Evolutionary conservation across 2,329 filamentous ascomycete genomes (phyloP).

Genomic region (Fusarium bactridioides): DNA sequence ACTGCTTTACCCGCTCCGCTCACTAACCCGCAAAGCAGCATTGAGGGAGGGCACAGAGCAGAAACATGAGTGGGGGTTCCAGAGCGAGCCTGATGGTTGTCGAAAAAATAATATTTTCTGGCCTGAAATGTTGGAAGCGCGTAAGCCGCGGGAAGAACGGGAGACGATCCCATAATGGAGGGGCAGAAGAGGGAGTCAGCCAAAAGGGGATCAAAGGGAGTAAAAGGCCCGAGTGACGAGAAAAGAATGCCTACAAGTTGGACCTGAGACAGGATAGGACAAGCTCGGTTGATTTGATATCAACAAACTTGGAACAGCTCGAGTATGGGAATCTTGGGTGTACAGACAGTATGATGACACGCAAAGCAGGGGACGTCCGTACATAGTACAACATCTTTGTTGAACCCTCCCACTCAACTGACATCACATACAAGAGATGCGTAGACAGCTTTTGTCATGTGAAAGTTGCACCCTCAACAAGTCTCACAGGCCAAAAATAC

Average conservation of each 20-base stretch:
- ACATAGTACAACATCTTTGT: background rate
- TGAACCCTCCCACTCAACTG: conserved; percentile 4
- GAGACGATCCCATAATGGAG: conserved; percentile 14
- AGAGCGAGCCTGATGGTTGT: background rate
- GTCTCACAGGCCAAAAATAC: conserved; percentile 22
- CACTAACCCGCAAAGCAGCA: conserved; percentile 1
- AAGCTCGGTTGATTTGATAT: conserved; percentile 13
- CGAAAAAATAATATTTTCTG: background rate
- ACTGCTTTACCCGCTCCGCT: conserved; percentile 14
- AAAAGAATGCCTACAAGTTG: conserved; percentile 1
- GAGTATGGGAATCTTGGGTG: background rate
- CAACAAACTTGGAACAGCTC: conserved; percentile 22
- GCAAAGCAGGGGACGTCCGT: background rate
- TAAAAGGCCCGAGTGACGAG: conserved; percentile 23
- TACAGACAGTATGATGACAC: background rate
- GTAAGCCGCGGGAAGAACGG: conserved; percentile 25
- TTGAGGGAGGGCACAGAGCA: background rate
- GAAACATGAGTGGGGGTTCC: conserved; percentile 1
- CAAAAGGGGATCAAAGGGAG: background rate
- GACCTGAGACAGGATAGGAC: conserved; percentile 13
- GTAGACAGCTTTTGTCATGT: background rate
- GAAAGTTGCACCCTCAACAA: conserved; percentile 27
- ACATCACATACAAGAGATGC: background rate
- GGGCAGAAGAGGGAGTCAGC: background rate
- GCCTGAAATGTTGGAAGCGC: conserved; percentile 27